Conservation (phyloP, 2,329 filamentous ascomycete genomes). For the Fusarium metavorans region DNA sequence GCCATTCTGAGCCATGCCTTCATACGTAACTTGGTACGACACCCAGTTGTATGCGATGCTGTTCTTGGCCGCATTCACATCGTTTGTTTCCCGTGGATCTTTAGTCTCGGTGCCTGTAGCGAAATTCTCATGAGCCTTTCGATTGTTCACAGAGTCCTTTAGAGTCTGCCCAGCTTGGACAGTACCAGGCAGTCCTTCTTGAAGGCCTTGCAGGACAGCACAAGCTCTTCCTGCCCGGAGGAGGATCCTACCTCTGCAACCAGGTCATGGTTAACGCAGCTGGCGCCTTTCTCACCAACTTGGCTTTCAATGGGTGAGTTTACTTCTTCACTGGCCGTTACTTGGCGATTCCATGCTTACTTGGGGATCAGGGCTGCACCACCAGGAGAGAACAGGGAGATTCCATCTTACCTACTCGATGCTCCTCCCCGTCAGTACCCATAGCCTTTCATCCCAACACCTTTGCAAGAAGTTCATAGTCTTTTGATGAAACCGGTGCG, state of each 20-base stretch:
- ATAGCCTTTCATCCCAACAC: neutral
- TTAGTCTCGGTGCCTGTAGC: too few species aligned
- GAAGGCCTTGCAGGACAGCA: neutral
- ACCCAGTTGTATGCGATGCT: too few species aligned
- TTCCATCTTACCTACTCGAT: neutral
- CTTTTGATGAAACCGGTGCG: neutral
- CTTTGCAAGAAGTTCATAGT: neutral
- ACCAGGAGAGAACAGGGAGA: neutral
- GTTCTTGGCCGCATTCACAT: too few species aligned
- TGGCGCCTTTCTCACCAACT: neutral
- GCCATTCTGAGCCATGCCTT: too few species aligned
- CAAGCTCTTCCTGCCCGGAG: neutral
- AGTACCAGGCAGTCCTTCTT: neutral
- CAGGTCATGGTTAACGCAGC: neutral
- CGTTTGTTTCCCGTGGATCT: too few species aligned
- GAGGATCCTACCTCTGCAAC: neutral
- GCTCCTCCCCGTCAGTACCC: neutral
- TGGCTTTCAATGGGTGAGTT: neutral
- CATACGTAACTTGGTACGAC: too few species aligned
- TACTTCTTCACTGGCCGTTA: accelerated
- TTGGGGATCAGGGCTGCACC: neutral
- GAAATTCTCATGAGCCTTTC: too few species aligned
- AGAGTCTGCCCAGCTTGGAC: neutral
- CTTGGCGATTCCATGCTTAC: neutral
- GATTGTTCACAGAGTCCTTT: too few species aligned